Evolutionary conservation across 2,329 filamentous ascomycete species (phyloP).

Genomic region (Fusarium sp.): DNA sequence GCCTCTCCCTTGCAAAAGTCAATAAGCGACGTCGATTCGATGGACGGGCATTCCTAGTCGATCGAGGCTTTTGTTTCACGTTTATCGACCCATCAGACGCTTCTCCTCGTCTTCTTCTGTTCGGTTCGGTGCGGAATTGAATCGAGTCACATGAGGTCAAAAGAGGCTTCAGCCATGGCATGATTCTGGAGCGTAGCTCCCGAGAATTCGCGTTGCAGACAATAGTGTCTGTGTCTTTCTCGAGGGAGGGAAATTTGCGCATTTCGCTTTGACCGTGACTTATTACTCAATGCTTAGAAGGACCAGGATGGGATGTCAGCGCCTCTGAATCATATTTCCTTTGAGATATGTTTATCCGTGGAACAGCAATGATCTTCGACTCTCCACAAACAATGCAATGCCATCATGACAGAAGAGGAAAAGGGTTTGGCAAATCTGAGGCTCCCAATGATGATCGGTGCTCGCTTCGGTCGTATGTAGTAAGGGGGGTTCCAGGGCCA

Average conservation of each 20-base stretch:
- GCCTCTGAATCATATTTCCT: neutral
- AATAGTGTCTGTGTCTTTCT: neutral
- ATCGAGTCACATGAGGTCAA: neutral
- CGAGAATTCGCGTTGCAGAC: neutral
- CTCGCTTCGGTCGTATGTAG: neutral
- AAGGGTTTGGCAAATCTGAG: neutral
- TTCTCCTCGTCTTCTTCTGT: neutral
- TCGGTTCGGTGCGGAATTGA: neutral
- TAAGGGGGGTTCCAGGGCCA: neutral
- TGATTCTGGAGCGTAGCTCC: neutral
- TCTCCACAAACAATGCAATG: slow-evolving; percentile 23
- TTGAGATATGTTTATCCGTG: neutral
- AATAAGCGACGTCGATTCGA: slow-evolving; percentile 6
- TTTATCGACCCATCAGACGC: neutral
- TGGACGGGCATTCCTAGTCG: slow-evolving; percentile 4
- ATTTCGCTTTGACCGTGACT: neutral
- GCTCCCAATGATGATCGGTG: slow-evolving; percentile 2
- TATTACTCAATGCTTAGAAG: slow-evolving; percentile 8
- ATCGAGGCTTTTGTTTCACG: slow-evolving; percentile 15
- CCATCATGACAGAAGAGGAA: slow-evolving; percentile 11
- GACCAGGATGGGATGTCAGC: neutral
- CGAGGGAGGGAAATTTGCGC: neutral
- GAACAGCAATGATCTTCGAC: slow-evolving; percentile 1
- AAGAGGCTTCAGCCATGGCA: neutral
- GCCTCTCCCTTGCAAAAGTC: slow-evolving; percentile 14